phyloP scores from a whole-genome alignment of 805 yeast genomes.

The Lachancea sp. region DNA sequence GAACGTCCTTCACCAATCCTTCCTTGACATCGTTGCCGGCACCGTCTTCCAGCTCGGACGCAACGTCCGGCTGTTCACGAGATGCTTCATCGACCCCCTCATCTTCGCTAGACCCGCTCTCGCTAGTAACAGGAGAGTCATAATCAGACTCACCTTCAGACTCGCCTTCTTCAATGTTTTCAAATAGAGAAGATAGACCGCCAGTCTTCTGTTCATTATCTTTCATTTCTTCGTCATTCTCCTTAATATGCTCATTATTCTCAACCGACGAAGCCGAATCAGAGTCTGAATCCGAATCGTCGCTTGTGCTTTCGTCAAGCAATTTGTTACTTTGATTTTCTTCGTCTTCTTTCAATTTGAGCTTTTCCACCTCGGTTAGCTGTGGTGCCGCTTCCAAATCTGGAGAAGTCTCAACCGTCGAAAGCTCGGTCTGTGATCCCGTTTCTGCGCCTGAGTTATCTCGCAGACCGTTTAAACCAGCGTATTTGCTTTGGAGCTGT shows the following conservation, averaged over 20 bases:
- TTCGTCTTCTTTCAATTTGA: conserved; percentile 4
- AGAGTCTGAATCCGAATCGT: conserved; percentile 10
- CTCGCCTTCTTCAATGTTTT: conserved; percentile 22
- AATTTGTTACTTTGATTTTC: background rate
- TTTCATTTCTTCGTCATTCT: background rate
- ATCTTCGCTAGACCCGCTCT: conserved; percentile 16
- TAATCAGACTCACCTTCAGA: conserved; percentile 21
- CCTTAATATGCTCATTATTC: conserved; percentile 9
- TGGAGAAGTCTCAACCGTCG: background rate
- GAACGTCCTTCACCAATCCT: background rate
- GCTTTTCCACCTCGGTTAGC: conserved; percentile 9
- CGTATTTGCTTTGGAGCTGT: conserved; percentile 40
- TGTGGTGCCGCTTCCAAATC: background rate
- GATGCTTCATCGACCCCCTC: background rate
- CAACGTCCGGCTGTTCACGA: background rate
- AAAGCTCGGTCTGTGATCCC: background rate
- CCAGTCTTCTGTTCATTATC: conserved; percentile 7
- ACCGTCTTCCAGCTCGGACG: conserved; percentile 8
- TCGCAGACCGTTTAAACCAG: conserved; percentile 16
- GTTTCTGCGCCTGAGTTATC: background rate
- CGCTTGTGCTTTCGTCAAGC: background rate
- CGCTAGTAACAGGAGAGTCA: conserved; percentile 30
- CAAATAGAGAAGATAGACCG: conserved; percentile 20
- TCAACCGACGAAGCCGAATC: background rate
- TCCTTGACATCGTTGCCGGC: conserved; percentile 5